phyloP scores from a whole-genome alignment of 2,329 filamentous ascomycete genomes.

The Epichloe festucae region DNA sequence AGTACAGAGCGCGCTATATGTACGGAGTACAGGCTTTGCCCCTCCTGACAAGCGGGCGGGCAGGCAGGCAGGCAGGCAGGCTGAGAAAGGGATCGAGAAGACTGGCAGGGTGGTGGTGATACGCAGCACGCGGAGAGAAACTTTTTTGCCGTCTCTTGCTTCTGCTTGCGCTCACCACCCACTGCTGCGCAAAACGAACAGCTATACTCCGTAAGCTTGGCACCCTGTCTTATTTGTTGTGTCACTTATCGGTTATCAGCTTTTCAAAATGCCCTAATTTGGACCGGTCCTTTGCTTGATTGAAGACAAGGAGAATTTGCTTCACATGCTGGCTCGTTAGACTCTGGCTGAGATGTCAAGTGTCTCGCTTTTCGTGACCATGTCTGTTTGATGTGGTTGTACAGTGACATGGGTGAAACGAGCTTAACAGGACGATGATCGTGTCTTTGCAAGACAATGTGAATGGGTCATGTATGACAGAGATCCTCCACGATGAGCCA shows the following conservation, averaged over 20 bases:
- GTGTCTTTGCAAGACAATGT: neutral
- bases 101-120: no score
- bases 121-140: no score
- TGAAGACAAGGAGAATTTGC: neutral
- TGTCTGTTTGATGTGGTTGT: neutral
- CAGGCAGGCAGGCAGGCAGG: neutral
- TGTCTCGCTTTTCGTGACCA: neutral
- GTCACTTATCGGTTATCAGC: neutral
- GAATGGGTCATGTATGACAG: no score
- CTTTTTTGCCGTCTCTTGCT: neutral
- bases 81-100: no score
- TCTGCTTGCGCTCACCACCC: neutral
- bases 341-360: neutral
- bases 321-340: neutral
- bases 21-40: neutral
- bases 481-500: neutral
- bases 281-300: neutral
- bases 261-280: neutral
- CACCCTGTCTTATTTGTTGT: constrained; percentile 2
- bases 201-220: neutral
- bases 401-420: neutral
- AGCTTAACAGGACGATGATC: neutral
- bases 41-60: neutral
- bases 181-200: neutral
- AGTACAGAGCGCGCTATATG: neutral